Evolutionary conservation across 179 eudicot genomes (phyloP).

Genomic region (Corrigiola litoralis): DNA sequence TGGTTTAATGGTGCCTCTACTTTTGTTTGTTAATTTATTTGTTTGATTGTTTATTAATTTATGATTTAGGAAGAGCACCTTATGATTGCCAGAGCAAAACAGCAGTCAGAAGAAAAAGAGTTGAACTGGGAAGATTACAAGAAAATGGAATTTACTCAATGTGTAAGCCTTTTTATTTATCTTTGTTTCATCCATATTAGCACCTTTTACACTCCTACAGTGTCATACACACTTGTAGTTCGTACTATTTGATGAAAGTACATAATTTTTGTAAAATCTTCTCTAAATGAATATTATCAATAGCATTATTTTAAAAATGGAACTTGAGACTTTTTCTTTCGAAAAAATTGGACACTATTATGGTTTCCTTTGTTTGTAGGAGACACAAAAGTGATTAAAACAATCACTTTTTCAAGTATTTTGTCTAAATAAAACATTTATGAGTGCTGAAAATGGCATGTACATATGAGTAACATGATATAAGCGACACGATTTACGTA

Average conservation of each 20-base stretch:
- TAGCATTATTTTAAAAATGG: no score
- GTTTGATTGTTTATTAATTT: not conserved
- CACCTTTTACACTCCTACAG: not conserved
- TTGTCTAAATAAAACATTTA: no score
- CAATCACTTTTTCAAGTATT: no score
- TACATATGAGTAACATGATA: no score
- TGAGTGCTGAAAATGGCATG: no score
- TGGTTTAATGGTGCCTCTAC: not conserved
- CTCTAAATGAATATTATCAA: no score
- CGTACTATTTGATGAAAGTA: no score
- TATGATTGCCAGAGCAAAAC: constrained; percentile 57
- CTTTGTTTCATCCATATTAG: not conserved
- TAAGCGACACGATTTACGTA: no score
- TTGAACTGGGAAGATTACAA: constrained; percentile 96
- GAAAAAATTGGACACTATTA: not conserved
- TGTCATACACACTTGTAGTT: no score
- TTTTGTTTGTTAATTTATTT: not conserved
- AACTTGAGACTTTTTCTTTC: not conserved
- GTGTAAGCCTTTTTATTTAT: constrained; percentile 47
- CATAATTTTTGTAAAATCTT: no score
- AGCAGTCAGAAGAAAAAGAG: constrained; percentile 44
- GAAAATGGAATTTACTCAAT: constrained; percentile 96
- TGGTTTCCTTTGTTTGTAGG: no score
- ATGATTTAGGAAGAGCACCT: constrained; percentile 71
- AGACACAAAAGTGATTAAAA: no score